Evolutionary conservation across 495 filamentous ascomycete species (phyloP), one percentile per base, ranked within the genome.

Genomic region (Penicillium ochrochloron): DNA sequence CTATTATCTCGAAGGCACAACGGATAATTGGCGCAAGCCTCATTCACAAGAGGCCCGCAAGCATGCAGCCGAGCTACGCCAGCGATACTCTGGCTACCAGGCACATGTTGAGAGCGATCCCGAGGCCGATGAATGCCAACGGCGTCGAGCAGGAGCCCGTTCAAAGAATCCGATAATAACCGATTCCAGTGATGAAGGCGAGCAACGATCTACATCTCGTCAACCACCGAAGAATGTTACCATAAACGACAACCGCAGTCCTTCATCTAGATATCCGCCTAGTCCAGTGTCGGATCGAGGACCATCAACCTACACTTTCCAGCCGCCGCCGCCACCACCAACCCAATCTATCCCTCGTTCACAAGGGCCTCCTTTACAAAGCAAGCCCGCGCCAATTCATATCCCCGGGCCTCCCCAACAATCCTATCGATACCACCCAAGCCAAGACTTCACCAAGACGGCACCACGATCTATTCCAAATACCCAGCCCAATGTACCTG

Each of bases 41-140:
- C 74, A 76, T 25, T 76, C 74, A 8, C 72, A 76, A 42, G 69
- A 71, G 51, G 75, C 74, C 25, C 67, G 73, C 12, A 52, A 63
- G 3, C 66, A 72, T 3, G 71, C 72, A 21, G 68, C 75, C 17
- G 56, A 70, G 14, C 42, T 69, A 21, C 70, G 73, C 6, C 67
- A 60, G 15, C 59, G 61, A 37, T 79, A 78, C 31, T 76, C 78
- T 2, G 61, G 63, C 17, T 78, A 75, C 52, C 77, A 76, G 23
- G 75, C 80, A 5, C 67, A 66, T 9, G 78, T 82, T 11, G 78
- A 81, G 63, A 78, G 72, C 57, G 79, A 81, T 39, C 61, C 72
- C 5, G 80, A 82, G 21, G 62, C 70, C 2, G 65, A 69, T 31
- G 66, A 68, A 19, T 59, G 64, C 21, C 19, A 17, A 34, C 27